Evolutionary conservation across 163 green algal species (phyloP).

Genomic region (Trebouxia gelatinosa): DNA sequence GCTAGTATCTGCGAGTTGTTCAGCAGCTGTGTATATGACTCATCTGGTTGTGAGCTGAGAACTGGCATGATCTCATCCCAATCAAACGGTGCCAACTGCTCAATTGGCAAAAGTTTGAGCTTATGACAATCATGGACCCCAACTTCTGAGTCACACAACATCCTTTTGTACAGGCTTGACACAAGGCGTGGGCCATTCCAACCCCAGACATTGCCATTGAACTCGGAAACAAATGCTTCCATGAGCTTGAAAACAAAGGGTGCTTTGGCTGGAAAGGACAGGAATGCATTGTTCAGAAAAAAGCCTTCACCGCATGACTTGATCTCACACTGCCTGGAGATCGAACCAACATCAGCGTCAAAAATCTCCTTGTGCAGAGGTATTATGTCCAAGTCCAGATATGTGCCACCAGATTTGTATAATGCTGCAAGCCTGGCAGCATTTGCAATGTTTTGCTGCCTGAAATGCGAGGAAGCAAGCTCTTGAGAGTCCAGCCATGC

Average conservation of each 20-base stretch:
- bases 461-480: neutral
- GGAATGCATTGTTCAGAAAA: slow-evolving; percentile 18
- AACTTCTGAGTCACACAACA: slow-evolving; percentile 10
- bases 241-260: slow-evolving; percentile 5
- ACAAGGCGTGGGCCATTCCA: slow-evolving; percentile 6
- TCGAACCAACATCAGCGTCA: neutral
- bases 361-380: slow-evolving; percentile 1
- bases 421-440: neutral
- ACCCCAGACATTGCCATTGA: slow-evolving; percentile 7
- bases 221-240: slow-evolving; percentile 23
- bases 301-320: neutral
- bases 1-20: neutral
- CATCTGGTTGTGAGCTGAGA: slow-evolving; percentile 18
- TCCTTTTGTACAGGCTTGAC: slow-evolving; percentile 15
- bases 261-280: slow-evolving; percentile 1
- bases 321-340: slow-evolving; percentile 3
- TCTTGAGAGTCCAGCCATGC: slow-evolving; percentile 7
- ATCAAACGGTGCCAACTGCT: slow-evolving; percentile 6
- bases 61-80: slow-evolving; percentile 23
- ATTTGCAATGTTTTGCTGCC: slow-evolving; percentile 23
- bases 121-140: slow-evolving; percentile 18
- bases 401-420: slow-evolving; percentile 15
- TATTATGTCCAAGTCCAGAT: slow-evolving; percentile 15
- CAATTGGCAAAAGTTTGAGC: slow-evolving; percentile 17
- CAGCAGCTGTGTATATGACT: slow-evolving; percentile 2